Percentiles rank a stretch among this genome's conserved stretches.
These are phyloP conservation scores for Thielaviopsis musarum DNA, from an alignment of 2,329 filamentous ascomycete species.

Conservation along the genomic window DNA sequence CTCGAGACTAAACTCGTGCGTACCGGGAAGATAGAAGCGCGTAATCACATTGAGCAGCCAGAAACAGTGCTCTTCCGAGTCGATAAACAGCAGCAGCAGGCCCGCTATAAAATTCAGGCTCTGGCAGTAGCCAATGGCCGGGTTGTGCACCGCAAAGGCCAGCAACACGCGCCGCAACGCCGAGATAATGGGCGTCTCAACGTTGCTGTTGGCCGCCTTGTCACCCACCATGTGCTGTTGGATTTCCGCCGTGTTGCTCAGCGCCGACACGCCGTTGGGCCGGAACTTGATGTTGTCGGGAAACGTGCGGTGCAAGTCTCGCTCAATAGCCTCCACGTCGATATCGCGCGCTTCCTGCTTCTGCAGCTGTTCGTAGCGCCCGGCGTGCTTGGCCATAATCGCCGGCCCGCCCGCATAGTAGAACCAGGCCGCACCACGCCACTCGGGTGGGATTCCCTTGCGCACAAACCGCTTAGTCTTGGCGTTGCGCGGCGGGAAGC, in stretches of 20 bases:
- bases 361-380: conserved; percentile 58
- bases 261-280: conserved; percentile 30
- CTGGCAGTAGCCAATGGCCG: conserved; percentile 86
- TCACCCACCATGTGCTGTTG: conserved; percentile 22
- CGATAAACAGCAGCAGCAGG: conserved; percentile 73
- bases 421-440: conserved; percentile 93
- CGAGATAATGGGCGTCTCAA: conserved; percentile 44
- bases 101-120: conserved; percentile 90
- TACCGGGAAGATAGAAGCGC: conserved; percentile 71
- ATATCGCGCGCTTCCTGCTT: conserved; percentile 46
- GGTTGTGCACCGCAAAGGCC: conserved; percentile 82
- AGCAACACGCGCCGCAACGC: conserved; percentile 72
- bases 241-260: conserved; percentile 18
- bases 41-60: conserved; percentile 90
- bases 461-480: conserved; percentile 83
- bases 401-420: conserved; percentile 82
- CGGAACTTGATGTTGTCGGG: conserved; percentile 89
- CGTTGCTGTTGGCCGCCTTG: conserved; percentile 21
- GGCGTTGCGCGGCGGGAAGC: conserved; percentile 63
- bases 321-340: conserved; percentile 80
- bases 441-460: conserved; percentile 86
- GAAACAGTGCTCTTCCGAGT: conserved; percentile 77
- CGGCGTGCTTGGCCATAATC: conserved; percentile 57
- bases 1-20: conserved; percentile 78
- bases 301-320: conserved; percentile 84